A percentile compares a stretch with the other conserved stretches of the same genome.
These are phyloP conservation scores for Arabis hirsuta DNA, from an alignment of 345 rosid species.

Conservation along the genomic window DNA sequence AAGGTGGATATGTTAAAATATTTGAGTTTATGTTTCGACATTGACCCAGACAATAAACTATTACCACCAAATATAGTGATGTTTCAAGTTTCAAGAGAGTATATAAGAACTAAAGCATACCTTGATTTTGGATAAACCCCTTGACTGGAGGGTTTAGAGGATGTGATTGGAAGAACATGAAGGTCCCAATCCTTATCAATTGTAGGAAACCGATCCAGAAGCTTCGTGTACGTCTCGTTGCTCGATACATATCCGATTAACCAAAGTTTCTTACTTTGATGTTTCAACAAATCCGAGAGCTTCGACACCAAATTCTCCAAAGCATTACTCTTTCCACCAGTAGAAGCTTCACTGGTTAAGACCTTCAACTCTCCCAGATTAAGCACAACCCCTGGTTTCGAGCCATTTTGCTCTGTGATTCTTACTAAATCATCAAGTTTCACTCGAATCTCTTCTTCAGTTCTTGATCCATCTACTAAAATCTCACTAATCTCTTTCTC, in stretches of 20 bases:
- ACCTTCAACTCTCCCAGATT: constrained; percentile 61
- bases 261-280: constrained; percentile 48
- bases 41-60: constrained; percentile 33
- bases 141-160: constrained; percentile 43
- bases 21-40: constrained; percentile 25
- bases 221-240: constrained; percentile 54
- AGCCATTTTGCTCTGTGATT: constrained; percentile 29
- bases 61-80: constrained; percentile 1
- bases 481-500: constrained; percentile 52
- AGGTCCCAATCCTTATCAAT: constrained; percentile 69
- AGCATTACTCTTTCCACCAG: constrained; percentile 31
- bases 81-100: constrained; percentile 1
- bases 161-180: constrained; percentile 59
- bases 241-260: constrained; percentile 55
- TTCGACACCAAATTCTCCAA: constrained; percentile 46
- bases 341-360: constrained; percentile 37
- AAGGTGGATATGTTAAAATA: constrained; percentile 29
- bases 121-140: constrained; percentile 58
- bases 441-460: constrained; percentile 35
- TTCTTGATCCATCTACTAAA: constrained; percentile 37
- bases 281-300: constrained; percentile 52
- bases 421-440: constrained; percentile 49
- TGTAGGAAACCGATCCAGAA: constrained; percentile 50
- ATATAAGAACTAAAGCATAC: constrained; percentile 32
- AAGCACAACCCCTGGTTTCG: constrained; percentile 48